Conservation (phyloP, 345 rosid species). For the Sisymbrium altissimum region DNA sequence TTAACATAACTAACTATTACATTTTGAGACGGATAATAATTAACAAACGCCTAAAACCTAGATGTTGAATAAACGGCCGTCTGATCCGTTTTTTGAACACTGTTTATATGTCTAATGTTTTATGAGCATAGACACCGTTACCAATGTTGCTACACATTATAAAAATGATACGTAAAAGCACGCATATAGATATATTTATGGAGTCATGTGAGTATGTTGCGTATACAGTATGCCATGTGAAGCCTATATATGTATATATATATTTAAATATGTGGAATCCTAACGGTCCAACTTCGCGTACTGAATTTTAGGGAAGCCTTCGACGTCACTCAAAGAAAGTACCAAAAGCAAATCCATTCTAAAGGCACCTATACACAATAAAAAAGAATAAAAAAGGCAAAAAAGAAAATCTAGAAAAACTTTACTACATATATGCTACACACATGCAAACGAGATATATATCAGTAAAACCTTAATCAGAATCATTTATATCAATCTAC, state of each 20-base stretch:
- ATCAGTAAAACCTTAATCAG: neutral
- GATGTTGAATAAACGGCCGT: neutral
- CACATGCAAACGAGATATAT: neutral
- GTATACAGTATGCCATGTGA: conserved; percentile 33
- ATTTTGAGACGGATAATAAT: neutral
- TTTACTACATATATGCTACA: neutral
- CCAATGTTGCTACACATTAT: neutral
- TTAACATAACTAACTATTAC: neutral
- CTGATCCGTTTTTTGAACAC: neutral
- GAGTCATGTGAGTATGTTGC: conserved; percentile 32
- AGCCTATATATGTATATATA: neutral
- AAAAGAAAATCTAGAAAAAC: neutral
- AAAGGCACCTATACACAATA: conserved; percentile 11
- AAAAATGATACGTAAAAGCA: conserved; percentile 14
- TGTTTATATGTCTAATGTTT: neutral
- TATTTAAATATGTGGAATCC: conserved; percentile 18
- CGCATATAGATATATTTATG: neutral
- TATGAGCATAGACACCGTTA: neutral
- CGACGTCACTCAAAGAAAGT: conserved; percentile 36
- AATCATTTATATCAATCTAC: neutral
- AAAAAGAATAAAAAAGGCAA: neutral
- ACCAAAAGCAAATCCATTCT: conserved; percentile 25
- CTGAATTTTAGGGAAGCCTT: conserved; percentile 25
- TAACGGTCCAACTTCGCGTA: conserved; percentile 31
- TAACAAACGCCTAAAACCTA: neutral